Evolutionary conservation across 345 rosid species (phyloP), one percentile per base, ranked within the genome.

Genomic region (Noccaea bulbosa): DNA sequence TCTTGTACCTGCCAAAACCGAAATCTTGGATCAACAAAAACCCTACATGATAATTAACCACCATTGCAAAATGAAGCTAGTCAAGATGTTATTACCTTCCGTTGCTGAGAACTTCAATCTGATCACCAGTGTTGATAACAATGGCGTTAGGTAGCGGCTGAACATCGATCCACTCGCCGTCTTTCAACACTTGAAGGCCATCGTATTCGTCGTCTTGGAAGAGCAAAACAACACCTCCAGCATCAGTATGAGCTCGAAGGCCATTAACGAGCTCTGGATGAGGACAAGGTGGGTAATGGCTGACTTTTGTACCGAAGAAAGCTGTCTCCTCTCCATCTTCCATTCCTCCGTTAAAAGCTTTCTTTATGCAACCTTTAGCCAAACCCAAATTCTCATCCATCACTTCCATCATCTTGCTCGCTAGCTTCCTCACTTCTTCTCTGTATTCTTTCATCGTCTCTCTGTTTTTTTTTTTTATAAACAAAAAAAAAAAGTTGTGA

Each of bases 231-330:
- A 93, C 84, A 0, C 96, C 97, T 2, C 98, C 98, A 0, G 98
- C 98, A 66, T 93, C 97, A 1, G 98, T 93, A 83, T 93, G 97
- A 45, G 96, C 85, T 48, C 98, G 69, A 24, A 93, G 96, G 17
- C 97, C 98, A 24, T 56, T 74, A 32, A 86, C 85, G 0, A 69
- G 83, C 76, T 91, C 88, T 0, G 96, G 96, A 37, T 76, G 82
- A 34, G 97, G 95, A 70, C 97, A 93, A 11, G 98, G 95, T 7
- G 98, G 98, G 72, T 93, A 93, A 78, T 93, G 97, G 73, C 94
- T 86, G 9, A 93, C 96, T 70, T 90, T 90, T 49, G 96, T 90
- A 1, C 93, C 96, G 12, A 86, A 88, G 80, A 85, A 89, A 62
- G 88, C 89, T 11, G 55, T 81, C 24, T 79, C 73, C 15, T 62